Evolutionary conservation across 441 rosid genomes (phyloP).

Genomic region (Euphorbia celastroides): DNA sequence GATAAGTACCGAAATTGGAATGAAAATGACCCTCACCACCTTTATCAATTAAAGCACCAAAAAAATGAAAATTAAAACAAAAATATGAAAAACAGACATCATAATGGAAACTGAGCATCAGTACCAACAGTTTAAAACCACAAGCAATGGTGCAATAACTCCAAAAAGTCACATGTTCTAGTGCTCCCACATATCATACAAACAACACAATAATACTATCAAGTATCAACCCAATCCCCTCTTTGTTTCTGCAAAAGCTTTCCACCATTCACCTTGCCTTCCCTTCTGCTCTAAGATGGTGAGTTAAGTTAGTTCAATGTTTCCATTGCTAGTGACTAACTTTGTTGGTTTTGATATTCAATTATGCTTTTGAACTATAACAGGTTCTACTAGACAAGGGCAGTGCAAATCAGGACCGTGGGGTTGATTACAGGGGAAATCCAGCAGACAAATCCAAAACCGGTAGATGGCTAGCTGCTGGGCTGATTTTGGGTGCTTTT

Average conservation of each 20-base stretch:
- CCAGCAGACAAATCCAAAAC: conserved; percentile 69
- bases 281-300: background rate
- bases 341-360: background rate
- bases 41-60: background rate
- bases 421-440: conserved; percentile 54
- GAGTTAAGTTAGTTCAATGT: background rate
- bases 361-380: background rate
- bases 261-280: background rate
- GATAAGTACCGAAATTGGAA: background rate
- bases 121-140: conserved; percentile 3
- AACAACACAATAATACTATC: conserved; percentile 1
- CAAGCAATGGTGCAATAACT: background rate
- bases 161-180: background rate
- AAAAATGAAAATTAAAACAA: background rate
- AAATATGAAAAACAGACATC: background rate
- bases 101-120: background rate
- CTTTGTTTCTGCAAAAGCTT: background rate
- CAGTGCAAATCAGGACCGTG: conserved; percentile 28
- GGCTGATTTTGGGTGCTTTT: conserved; percentile 62
- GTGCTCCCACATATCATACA: background rate
- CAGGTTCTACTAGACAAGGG: conserved; percentile 58
- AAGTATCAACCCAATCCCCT: background rate
- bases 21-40: background rate
- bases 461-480: conserved; percentile 92
- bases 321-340: background rate